Percentiles rank a stretch among this genome's conserved stretches.
Evolutionary conservation across 352 stramenopile genomes (phyloP).

Genomic region (Phytophthora sansomeana): DNA sequence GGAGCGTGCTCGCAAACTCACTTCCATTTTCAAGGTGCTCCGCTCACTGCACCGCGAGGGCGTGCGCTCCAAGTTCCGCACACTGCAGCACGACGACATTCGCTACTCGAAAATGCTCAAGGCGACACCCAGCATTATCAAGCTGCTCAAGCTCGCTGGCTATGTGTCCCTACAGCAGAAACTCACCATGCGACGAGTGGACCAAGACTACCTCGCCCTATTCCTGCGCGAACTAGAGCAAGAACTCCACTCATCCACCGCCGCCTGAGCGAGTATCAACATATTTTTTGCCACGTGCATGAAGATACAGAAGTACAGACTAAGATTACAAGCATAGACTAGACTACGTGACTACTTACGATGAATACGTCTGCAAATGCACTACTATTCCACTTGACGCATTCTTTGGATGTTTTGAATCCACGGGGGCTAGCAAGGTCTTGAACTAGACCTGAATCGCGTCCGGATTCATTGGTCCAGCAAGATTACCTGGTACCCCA

Average conservation of each 20-base stretch:
- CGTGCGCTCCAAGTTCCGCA: slow-evolving; percentile 70
- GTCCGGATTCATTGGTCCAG: background rate
- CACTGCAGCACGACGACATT: slow-evolving; percentile 74
- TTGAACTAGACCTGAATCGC: background rate
- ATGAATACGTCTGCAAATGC: slow-evolving; percentile 22
- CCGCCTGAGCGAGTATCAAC: slow-evolving; percentile 17
- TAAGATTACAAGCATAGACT: slow-evolving; percentile 32
- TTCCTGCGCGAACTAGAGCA: slow-evolving; percentile 65
- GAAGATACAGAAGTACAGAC: slow-evolving; percentile 24
- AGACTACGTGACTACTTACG: background rate
- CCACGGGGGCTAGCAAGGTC: too few relatives aligned
- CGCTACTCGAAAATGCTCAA: slow-evolving; percentile 73
- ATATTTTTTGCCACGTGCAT: slow-evolving; percentile 23
- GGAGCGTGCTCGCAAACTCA: slow-evolving; percentile 70
- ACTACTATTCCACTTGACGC: background rate
- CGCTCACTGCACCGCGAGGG: slow-evolving; percentile 71
- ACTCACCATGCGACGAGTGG: slow-evolving; percentile 77
- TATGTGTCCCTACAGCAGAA: slow-evolving; percentile 79
- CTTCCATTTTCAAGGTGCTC: slow-evolving; percentile 76
- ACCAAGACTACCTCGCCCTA: slow-evolving; percentile 70
- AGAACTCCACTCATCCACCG: slow-evolving; percentile 34
- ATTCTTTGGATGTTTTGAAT: background rate
- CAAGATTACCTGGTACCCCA: too few relatives aligned
- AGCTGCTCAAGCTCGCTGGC: slow-evolving; percentile 77
- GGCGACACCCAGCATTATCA: slow-evolving; percentile 78